Evolutionary conservation across 768 basidiomycete genomes (phyloP), one percentile per base, ranked within the genome.

Genomic region (Termitomyces sp.): DNA sequence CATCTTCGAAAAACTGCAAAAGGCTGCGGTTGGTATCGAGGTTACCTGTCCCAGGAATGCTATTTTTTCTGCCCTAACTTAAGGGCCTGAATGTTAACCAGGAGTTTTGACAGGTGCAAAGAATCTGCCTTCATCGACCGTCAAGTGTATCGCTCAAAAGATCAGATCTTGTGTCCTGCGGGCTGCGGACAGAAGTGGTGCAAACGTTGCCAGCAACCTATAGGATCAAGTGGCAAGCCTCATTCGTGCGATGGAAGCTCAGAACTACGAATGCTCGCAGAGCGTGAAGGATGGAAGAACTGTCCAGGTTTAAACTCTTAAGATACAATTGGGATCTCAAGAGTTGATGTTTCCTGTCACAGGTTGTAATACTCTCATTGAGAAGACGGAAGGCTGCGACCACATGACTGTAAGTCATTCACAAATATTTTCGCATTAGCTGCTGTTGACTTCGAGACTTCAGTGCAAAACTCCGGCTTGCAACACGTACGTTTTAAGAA

Each of bases 381-480:
- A 72, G 54, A 85, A 81, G 61, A 71, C 72, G 9, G 67, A 66
- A 16, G 83, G 83, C 2, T 85, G 83, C 52, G 78, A 83, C 56
- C 82, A 85, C 64, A 85, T 85, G 78, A 73, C 74, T 57, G 83
- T 82, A 30, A 69, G 81, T 61, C 27, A 17, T 21, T 8, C 7
- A 23, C 27, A 42, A 32, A 3, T 7, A 10, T 14, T 28, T 40
- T 12, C 7, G 19, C 2, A 16, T 52, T 16, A 17, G 10, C 19
- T 41, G 17, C 10, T 19, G 46, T 39, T 27, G 3, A 14, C 54
- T 12, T 34, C 16, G 4, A 37, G 4, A 17, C 21, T 27, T 25
- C 57, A 27, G 54, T 84, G 83, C 84, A 80, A 60, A 75, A 76
- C 80, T 1, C 80, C 81, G 2, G 80, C 77, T n/a, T 85, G 83